Percentiles rank a stretch among this genome's conserved stretches.
Conservation (phyloP, 257 asterid genomes). For the Jacaranda copaia region DNA sequence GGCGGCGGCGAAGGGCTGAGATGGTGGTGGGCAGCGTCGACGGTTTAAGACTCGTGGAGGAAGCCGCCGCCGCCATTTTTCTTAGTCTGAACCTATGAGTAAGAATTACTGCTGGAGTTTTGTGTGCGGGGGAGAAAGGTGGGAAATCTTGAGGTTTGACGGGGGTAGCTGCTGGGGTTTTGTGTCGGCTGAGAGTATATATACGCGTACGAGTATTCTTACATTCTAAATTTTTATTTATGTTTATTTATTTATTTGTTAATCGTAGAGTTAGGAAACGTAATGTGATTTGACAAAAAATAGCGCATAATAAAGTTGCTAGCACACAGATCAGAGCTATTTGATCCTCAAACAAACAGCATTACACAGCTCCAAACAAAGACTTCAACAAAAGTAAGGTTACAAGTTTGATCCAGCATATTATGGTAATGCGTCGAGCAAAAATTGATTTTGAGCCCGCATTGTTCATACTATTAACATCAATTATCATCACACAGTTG, state of each 20-base stretch:
- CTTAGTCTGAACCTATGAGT: not conserved
- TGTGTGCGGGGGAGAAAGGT: conserved; percentile 17
- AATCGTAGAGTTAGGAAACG: not conserved
- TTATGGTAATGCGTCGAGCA: no score
- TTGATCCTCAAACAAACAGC: no score
- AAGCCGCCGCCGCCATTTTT: conserved; percentile 54
- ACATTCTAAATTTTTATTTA: not conserved
- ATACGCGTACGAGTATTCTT: not conserved
- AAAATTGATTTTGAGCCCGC: no score
- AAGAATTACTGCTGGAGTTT: conserved; percentile 4
- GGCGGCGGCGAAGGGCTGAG: conserved; percentile 45
- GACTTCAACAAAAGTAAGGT: no score
- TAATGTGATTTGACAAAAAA: no score
- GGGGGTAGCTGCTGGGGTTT: not conserved
- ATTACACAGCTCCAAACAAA: no score
- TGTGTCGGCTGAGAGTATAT: not conserved
- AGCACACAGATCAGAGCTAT: no score
- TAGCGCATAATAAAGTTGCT: no score
- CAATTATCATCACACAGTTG: no score
- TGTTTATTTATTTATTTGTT: not conserved
- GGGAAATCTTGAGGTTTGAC: not conserved
- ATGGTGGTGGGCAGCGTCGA: conserved; percentile 35
- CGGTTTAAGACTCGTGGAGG: conserved; percentile 48
- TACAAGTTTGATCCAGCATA: no score
- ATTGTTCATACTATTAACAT: no score